Conservation (phyloP, 257 asterid genomes). For the Solanum rostratum region DNA sequence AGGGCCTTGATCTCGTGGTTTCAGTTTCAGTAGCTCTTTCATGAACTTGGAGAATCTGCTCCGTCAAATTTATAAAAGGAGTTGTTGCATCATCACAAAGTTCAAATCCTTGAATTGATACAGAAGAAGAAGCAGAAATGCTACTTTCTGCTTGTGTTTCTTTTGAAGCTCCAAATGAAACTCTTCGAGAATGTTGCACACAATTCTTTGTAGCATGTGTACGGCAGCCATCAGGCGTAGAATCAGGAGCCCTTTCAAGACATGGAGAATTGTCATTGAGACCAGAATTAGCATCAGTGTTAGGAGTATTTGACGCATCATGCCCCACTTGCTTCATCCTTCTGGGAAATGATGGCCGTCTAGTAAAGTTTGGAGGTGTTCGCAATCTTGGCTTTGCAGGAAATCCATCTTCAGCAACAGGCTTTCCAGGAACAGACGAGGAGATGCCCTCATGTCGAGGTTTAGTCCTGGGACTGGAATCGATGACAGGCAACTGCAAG, state of each 20-base stretch:
- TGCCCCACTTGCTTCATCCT: slow-evolving; percentile 32
- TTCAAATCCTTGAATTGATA: slow-evolving; percentile 69
- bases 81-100: slow-evolving; percentile 39
- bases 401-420: slow-evolving; percentile 45
- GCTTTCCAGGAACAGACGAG: slow-evolving; percentile 36
- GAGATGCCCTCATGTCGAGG: slow-evolving; percentile 60
- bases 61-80: slow-evolving; percentile 28
- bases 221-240: slow-evolving; percentile 17
- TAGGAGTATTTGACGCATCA: slow-evolving; percentile 24
- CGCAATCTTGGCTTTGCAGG: slow-evolving; percentile 34
- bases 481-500: slow-evolving; percentile 46
- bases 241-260: slow-evolving; percentile 21
- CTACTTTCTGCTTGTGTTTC: slow-evolving; percentile 51
- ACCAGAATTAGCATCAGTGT: slow-evolving; percentile 20
- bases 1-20: slow-evolving; percentile 35
- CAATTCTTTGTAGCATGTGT: slow-evolving; percentile 18
- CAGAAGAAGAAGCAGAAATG: slow-evolving; percentile 70
- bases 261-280: neutral
- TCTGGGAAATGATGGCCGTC: slow-evolving; percentile 48
- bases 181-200: slow-evolving; percentile 26
- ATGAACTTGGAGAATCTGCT: slow-evolving; percentile 10
- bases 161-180: slow-evolving; percentile 26
- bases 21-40: slow-evolving; percentile 32
- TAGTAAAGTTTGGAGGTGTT: slow-evolving; percentile 47
- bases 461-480: slow-evolving; percentile 57